Base-by-base conservation (phyloP, 2,329 filamentous ascomycete genomes). In the Diplocarpon rosae region DNA sequence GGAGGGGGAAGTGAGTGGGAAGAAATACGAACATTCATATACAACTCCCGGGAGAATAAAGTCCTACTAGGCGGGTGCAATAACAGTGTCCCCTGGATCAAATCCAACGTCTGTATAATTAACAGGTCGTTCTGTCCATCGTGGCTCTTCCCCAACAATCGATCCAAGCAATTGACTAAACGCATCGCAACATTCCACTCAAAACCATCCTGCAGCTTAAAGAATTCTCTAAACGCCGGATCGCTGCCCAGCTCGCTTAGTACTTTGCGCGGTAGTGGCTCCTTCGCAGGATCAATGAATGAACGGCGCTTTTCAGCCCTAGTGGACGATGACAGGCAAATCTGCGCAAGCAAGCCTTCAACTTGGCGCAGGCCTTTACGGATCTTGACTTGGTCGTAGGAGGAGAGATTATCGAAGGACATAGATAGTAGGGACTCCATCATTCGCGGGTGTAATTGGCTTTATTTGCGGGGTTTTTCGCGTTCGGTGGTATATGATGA, bases 171-270 rank as follows among this genome's bases (percentile, higher is more conserved):
- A 42, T 81, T 79, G 50, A 95, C 81, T 49, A 96, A 73, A 49
- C 88, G 80, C 66, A 87, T 80, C 12, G 87, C 83, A 44, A 96
- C 86, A 67, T 98, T 98, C 85, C 88, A 96, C 68, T 96, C 87
- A 62, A 98, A 98, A 2, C 89, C 86, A 61, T 96, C 89, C 64
- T 98, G 92, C 53, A 96, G 65, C 63, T 94, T 87, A 70, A 95
- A 95, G 69, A 96, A 96, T 65, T 95, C 88, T 54, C 86, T 73
- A 62, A 95, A 96, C 15, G 89, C 90, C 15, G 85, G 86, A 64
- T 96, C 92, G 52, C 81, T 76, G 40, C 76, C 74, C 51, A 95
- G 68, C 46, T 87, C 80, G 16, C 69, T 68, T 39, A 95, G 72
- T 12, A 72, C 71, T 65, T 85, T 88, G 2, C 63, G 55, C 17